Evolutionary conservation across 495 filamentous ascomycete species (phyloP).

Genomic region (Amphirosellinia nigrospora): DNA sequence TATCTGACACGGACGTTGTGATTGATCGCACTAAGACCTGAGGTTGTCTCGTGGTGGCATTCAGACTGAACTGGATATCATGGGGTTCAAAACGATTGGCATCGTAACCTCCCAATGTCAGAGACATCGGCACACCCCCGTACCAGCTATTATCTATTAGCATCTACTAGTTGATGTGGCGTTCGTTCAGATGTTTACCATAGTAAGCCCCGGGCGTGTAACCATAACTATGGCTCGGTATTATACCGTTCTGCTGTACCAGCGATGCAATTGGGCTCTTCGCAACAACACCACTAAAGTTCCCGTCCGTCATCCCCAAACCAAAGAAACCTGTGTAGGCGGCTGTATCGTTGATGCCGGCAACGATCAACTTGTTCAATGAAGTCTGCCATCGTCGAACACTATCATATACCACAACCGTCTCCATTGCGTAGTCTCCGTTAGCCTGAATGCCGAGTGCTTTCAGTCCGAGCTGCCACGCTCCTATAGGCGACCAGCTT

Average conservation of each 20-base stretch:
- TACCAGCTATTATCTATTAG: constrained; percentile 39
- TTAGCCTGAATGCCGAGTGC: constrained; percentile 58
- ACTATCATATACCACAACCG: constrained; percentile 51
- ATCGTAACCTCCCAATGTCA: constrained; percentile 71
- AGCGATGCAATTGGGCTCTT: constrained; percentile 48
- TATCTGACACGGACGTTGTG: constrained; percentile 52
- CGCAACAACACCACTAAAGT: constrained; percentile 46
- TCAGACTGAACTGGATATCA: constrained; percentile 60
- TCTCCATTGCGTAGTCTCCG: constrained; percentile 67
- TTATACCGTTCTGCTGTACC: constrained; percentile 55
- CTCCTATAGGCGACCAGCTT: constrained; percentile 62
- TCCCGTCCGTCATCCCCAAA: constrained; percentile 54
- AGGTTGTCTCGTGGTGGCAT: constrained; percentile 50
- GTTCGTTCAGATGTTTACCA: constrained; percentile 41
- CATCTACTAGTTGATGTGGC: background rate
- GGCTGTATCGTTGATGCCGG: constrained; percentile 59
- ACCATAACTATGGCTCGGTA: constrained; percentile 69
- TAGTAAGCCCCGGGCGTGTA: constrained; percentile 73
- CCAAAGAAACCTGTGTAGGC: constrained; percentile 67
- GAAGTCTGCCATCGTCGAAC: constrained; percentile 47
- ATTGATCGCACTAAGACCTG: constrained; percentile 62
- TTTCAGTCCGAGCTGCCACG: constrained; percentile 61
- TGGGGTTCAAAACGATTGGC: constrained; percentile 61
- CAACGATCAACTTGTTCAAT: constrained; percentile 56
- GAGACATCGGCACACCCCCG: constrained; percentile 58